Evolutionary conservation across 345 rosid species (phyloP).

Genomic region (Populus nigra): DNA sequence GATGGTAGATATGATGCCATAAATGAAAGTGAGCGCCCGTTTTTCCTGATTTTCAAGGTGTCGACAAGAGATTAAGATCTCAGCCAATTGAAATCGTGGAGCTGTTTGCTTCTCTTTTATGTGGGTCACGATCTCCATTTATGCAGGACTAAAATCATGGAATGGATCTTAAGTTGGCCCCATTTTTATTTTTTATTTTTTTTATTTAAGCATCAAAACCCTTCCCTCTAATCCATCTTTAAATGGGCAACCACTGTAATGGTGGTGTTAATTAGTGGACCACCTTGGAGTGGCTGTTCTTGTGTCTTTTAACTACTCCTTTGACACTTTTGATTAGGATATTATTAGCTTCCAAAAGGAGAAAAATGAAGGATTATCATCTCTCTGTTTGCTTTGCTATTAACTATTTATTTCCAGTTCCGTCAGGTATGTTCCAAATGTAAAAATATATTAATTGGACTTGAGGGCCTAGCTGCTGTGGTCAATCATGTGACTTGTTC

Average conservation of each 20-base stretch:
- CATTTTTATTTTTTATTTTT: no score
- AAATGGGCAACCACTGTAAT: not conserved
- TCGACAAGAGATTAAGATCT: not conserved
- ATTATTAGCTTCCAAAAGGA: constrained; percentile 5
- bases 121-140: constrained; percentile 28
- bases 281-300: not conserved
- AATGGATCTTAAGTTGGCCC: no score
- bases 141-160: no score
- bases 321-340: not conserved
- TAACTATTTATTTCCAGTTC: not conserved
- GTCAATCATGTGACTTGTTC: no score
- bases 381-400: constrained; percentile 3
- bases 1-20: constrained; percentile 23
- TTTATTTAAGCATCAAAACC: no score
- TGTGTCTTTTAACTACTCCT: not conserved
- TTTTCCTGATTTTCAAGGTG: constrained; percentile 4
- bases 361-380: not conserved
- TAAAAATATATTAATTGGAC: no score
- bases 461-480: no score
- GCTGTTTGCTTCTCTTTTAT: not conserved
- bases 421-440: no score
- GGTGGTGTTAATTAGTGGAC: constrained; percentile 9
- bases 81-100: not conserved
- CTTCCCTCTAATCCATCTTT: not conserved
- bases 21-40: constrained; percentile 17